Evolutionary conservation across 495 filamentous ascomycete genomes (phyloP), one percentile per base, ranked within the genome.

Genomic region (Podospora tetraspora): DNA sequence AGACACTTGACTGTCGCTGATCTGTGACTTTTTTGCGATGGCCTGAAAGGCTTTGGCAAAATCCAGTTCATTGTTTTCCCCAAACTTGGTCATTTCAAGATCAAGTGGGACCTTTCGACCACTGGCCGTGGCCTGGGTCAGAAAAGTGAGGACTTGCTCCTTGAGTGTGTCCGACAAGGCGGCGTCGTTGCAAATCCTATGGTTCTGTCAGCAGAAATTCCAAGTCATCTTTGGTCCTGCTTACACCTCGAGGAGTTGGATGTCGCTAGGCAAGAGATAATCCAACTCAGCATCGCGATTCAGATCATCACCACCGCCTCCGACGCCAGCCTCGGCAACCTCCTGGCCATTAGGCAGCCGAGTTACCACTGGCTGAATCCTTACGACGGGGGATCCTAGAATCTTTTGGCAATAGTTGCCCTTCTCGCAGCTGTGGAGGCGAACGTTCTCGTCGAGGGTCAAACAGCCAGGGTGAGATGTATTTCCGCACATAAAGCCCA

Each of bases 381-480:
- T 88, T 22, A 98, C 90, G 0, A 90, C 82, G 1, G 87, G 75
- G 9, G 84, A 82, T 13, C 76, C 78, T 37, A 86, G 77, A 2
- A 90, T 75, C 0, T 81, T 82, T 0, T 80, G 56, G 72, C 94
- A 97, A 1, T 82, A 80, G 30, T 84, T 85, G 3, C 89, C 91
- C 66, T 85, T 88, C 71, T 94, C 94, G 69, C 94, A 97, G 73
- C 92, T 94, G 77, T 97, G 94, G 25, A 97, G 81, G n/a, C 89
- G 86, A n/a, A 85, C 87, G 21, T 77, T 77, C 16, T 85, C 75
- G 34, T 91, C 80, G 3, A 76, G 75, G 6, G 92, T 97, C 52
- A 97, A 78, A 73, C 88, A 92, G 7, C 93, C 93, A 2, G 78
- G 68, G n/a, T 90, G 84, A 24, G 79, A 74, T 22, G 76, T 83